A percentile compares a stretch with the other conserved stretches of the same genome.
Evolutionary conservation across 441 rosid genomes (phyloP).

Genomic region (Pelargonium cotyledonis): DNA sequence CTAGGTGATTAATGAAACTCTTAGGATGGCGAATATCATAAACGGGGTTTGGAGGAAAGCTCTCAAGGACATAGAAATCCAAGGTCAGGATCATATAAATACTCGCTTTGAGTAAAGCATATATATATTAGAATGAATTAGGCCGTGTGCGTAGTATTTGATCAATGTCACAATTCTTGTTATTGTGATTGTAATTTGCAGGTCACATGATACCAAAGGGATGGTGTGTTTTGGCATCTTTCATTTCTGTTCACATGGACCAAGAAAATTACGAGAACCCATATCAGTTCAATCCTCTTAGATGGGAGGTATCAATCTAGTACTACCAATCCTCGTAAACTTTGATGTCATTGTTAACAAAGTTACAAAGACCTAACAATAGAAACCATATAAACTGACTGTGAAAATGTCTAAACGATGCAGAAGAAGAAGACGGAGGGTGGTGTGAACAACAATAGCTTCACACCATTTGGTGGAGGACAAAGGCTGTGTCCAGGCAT

Average conservation of each 20-base stretch:
- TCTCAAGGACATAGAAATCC: slow-evolving; percentile 51
- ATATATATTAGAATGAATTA: too few relatives aligned
- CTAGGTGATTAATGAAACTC: slow-evolving; percentile 64
- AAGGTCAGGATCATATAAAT: slow-evolving; percentile 35
- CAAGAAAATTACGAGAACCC: slow-evolving; percentile 55
- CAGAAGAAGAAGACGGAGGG: slow-evolving; percentile 39
- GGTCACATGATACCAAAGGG: slow-evolving; percentile 65
- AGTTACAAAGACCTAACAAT: too few relatives aligned
- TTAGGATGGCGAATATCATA: slow-evolving; percentile 60
- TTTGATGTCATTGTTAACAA: background rate
- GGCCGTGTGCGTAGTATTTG: too few relatives aligned
- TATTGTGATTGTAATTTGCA: slow-evolving; percentile 23
- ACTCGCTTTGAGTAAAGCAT: too few relatives aligned
- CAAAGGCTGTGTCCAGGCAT: slow-evolving; percentile 72
- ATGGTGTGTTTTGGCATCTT: slow-evolving; percentile 66
- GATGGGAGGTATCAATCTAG: slow-evolving; percentile 70
- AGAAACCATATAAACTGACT: background rate
- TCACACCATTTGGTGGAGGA: slow-evolving; percentile 75
- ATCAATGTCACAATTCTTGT: too few relatives aligned
- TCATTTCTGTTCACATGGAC: slow-evolving; percentile 69
- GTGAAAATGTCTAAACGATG: background rate
- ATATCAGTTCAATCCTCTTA: slow-evolving; percentile 56
- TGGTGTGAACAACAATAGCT: slow-evolving; percentile 33
- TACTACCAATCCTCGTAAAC: too few relatives aligned
- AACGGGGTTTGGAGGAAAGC: slow-evolving; percentile 75